Conservation (phyloP, 2,329 filamentous ascomycete genomes). For the Fusarium globosum region DNA sequence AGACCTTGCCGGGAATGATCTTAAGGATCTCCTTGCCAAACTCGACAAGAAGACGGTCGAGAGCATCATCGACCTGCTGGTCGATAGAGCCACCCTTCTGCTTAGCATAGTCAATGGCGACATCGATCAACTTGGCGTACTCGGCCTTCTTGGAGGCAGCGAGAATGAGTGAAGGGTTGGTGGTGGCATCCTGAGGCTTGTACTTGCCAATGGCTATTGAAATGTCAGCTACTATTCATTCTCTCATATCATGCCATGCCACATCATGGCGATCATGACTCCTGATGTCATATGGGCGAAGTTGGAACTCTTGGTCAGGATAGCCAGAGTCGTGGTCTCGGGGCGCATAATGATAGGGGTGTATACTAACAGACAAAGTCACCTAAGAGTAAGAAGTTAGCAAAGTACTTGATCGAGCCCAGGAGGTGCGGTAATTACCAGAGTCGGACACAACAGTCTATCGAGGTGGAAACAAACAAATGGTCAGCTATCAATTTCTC, state of each 20-base stretch:
- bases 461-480: constrained; percentile 29
- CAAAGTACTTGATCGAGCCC: constrained; percentile 34
- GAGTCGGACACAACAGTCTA: constrained; percentile 97
- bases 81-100: constrained; percentile 74
- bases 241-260: constrained; percentile 24
- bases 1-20: constrained; percentile 98
- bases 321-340: constrained; percentile 8
- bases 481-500: constrained; percentile 38
- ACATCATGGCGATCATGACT: constrained; percentile 21
- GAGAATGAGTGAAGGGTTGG: constrained; percentile 98
- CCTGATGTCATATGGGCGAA: background rate
- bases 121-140: constrained; percentile 92
- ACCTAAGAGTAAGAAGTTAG: constrained; percentile 60
- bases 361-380: constrained; percentile 79
- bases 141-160: constrained; percentile 98
- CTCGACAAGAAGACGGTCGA: constrained; percentile 95
- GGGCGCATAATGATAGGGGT: constrained; percentile 16
- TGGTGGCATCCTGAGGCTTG: constrained; percentile 99
- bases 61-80: constrained; percentile 86
- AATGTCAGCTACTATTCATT: constrained; percentile 39
- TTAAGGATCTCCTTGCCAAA: constrained; percentile 98
- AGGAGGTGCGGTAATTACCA: constrained; percentile 68
- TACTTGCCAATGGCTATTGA: constrained; percentile 95
- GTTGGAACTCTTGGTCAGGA: background rate
- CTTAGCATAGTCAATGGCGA: constrained; percentile 89